Base-by-base conservation (phyloP, 768 basidiomycete genomes). In the Artomyces pyxidatus region DNA sequence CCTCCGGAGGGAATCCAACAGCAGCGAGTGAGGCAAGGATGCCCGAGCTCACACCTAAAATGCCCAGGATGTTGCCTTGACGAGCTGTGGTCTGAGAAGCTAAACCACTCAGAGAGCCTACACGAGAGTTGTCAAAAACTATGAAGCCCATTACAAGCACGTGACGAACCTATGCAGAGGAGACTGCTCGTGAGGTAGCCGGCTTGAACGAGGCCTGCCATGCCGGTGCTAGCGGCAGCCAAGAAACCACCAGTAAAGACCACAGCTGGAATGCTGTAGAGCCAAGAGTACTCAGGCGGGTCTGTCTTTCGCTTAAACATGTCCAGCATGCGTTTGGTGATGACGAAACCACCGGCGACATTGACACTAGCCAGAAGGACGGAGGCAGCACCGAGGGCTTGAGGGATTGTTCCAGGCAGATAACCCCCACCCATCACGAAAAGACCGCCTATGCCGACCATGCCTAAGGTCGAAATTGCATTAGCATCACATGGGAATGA, bases 381-480 rank as follows among this genome's bases (percentile, higher is more conserved):
- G 12, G 89, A 87, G 12, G 83, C 51, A 3, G 90, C 87, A 50
- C 88, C 90, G 12, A 93, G 70, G 11, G 71, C 68, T 66, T 93
- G 89, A 43, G 90, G 83, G 53, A 88, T 69, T 1, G 90, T 91
- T 37, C 80, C 83, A 16, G 90, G 90, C 11, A 89, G 58, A 62
- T 83, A 88, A 2, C 89, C 85, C 28, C 90, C 90, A 38, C 90
- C 90, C 89, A 93, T 92, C 32, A 93, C 78, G 60, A 90, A 92
- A 62, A 93, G 71, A 30, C 90, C 90, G 16, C 88, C 90, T 29
- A 90, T 69, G 32, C 88, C 88, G 46, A 89, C 86, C 80, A 84
- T 78, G 29, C 80, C 78, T 77, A 39, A 22, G 3, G 50, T 50
- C 35, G 41, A 37, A 14, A 54, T 7, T 14, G 26, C 32, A 32